These are phyloP conservation scores for Leptographium procerum DNA, from an alignment of 2,329 filamentous ascomycete genomes.

Conservation along the genomic window DNA sequence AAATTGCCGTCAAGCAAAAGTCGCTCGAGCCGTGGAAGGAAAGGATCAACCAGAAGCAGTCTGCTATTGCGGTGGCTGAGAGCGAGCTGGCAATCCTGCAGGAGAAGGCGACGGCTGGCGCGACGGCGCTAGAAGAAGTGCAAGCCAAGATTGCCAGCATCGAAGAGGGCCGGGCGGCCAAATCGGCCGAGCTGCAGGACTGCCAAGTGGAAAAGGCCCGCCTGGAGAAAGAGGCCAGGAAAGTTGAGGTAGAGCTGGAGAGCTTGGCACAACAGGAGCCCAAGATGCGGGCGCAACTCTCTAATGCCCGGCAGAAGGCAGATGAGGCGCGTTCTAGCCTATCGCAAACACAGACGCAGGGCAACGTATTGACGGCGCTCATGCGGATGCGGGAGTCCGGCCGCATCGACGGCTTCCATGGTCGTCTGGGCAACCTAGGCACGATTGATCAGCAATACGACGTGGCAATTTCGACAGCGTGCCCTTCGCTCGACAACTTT, in stretches of 20 bases:
- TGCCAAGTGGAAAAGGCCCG: slow-evolving; percentile 61
- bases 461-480: slow-evolving; percentile 95
- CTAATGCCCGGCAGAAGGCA: slow-evolving; percentile 82
- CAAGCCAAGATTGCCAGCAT: slow-evolving; percentile 67
- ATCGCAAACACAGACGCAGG: slow-evolving; percentile 80
- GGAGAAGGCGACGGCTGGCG: slow-evolving; percentile 80
- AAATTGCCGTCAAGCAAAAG: slow-evolving; percentile 88
- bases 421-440: slow-evolving; percentile 84
- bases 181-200: slow-evolving; percentile 62
- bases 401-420: slow-evolving; percentile 93
- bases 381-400: slow-evolving; percentile 95
- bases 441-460: slow-evolving; percentile 92
- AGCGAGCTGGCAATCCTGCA: slow-evolving; percentile 86
- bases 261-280: slow-evolving; percentile 69
- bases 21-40: slow-evolving; percentile 92
- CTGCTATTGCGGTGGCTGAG: slow-evolving; percentile 84
- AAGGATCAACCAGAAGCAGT: slow-evolving; percentile 94
- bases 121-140: slow-evolving; percentile 72
- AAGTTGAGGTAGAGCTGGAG: slow-evolving; percentile 60
- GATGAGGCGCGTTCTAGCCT: slow-evolving; percentile 90
- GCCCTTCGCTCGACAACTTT: slow-evolving; percentile 83
- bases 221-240: slow-evolving; percentile 63
- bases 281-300: slow-evolving; percentile 71
- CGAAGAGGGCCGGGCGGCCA: slow-evolving; percentile 57
- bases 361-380: slow-evolving; percentile 80